These are phyloP conservation scores for Symbiotaphrina buchneri DNA, from an alignment of 495 filamentous ascomycete genomes.

Conservation along the genomic window DNA sequence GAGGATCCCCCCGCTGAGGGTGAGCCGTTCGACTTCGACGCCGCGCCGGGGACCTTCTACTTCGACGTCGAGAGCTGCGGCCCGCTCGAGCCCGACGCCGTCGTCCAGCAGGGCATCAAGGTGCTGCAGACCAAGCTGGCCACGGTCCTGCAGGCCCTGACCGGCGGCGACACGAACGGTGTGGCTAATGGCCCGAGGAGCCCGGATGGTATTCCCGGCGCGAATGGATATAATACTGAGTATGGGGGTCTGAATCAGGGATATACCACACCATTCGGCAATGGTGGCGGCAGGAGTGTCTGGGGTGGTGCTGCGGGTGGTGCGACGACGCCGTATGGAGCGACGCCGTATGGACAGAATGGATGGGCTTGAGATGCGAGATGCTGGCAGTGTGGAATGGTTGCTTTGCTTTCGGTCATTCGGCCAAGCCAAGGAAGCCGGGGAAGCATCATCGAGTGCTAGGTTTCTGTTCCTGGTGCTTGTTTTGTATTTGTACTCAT, in stretches of 20 bases:
- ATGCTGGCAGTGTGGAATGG: constrained; percentile 5
- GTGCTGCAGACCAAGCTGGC: constrained; percentile 80
- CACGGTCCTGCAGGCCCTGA: constrained; percentile 51
- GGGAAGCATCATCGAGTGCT: constrained; percentile 11
- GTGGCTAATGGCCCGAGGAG: constrained; percentile 17
- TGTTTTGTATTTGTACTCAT: not conserved
- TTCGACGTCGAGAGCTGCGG: constrained; percentile 82
- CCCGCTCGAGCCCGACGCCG: constrained; percentile 62
- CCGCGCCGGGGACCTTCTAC: constrained; percentile 66
- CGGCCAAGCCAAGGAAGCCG: no score
- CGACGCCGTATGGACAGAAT: constrained; percentile 25
- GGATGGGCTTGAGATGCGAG: constrained; percentile 7
- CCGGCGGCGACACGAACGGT: constrained; percentile 23
- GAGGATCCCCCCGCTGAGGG: constrained; percentile 64
- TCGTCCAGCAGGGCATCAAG: constrained; percentile 75
- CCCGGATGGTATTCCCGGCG: constrained; percentile 24
- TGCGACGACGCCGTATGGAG: constrained; percentile 49
- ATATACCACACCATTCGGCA: constrained; percentile 54
- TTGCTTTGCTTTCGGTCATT: no score
- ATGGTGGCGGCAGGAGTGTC: constrained; percentile 31
- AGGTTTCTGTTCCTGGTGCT: constrained; percentile 10
- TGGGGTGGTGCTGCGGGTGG: constrained; percentile 40
- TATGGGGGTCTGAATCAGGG: constrained; percentile 35
- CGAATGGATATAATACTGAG: no score
- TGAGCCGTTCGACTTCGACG: constrained; percentile 79